phyloP scores from a whole-genome alignment of 441 rosid species.

The Mallotus repandus region DNA sequence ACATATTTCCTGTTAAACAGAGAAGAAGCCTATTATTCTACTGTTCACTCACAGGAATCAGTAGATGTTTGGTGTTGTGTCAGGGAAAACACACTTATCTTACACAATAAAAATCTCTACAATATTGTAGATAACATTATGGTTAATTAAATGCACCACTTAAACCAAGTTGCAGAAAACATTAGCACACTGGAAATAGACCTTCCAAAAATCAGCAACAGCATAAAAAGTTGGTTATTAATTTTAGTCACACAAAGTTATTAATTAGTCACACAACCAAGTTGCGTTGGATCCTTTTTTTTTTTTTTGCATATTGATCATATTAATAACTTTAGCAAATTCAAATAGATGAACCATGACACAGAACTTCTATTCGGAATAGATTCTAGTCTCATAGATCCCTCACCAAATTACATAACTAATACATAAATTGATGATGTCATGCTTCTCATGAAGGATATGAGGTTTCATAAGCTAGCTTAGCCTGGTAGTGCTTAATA shows the following conservation, averaged over 20 bases:
- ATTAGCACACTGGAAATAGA: not conserved
- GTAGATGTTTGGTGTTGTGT: not conserved
- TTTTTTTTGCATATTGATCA: not conserved
- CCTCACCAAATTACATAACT: not conserved
- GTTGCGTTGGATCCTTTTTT: not conserved
- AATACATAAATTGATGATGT: too few relatives aligned
- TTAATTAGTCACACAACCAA: not conserved
- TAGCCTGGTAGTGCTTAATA: too few relatives aligned
- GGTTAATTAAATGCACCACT: not conserved
- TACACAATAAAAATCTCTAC: not conserved
- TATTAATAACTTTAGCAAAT: not conserved
- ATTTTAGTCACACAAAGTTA: too few relatives aligned
- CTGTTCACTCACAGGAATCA: too few relatives aligned
- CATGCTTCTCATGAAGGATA: not conserved
- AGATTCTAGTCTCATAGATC: not conserved
- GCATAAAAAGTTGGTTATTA: not conserved
- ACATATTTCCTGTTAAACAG: not conserved
- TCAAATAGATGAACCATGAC: not conserved
- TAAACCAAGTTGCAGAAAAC: not conserved
- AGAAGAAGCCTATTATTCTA: not conserved
- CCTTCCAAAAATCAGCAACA: not conserved
- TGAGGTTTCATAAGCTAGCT: not conserved
- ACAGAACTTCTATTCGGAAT: not conserved
- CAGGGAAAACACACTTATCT: not conserved
- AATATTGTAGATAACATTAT: not conserved